Conservation (phyloP, 257 asterid genomes). For the Catharanthus roseus region DNA sequence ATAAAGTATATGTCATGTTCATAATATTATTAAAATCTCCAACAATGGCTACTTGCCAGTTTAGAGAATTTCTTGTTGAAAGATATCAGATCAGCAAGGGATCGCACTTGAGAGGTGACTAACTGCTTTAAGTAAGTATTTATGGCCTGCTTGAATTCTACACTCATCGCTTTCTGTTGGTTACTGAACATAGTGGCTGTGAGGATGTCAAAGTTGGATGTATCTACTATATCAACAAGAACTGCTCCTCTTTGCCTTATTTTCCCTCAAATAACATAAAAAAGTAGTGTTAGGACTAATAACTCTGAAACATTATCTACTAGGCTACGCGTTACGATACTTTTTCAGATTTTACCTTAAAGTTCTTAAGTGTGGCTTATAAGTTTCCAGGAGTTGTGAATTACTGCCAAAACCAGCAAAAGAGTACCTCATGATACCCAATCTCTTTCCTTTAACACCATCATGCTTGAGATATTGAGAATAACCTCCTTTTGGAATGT, state of each 20-base stretch:
- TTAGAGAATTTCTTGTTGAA: slow-evolving; percentile 31
- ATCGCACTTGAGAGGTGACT: slow-evolving; percentile 33
- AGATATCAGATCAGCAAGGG: slow-evolving; percentile 34
- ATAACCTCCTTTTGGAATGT: slow-evolving; percentile 41
- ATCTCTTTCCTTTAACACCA: slow-evolving; percentile 42
- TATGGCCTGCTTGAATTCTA: slow-evolving; percentile 37
- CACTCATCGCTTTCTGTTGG: slow-evolving; percentile 17
- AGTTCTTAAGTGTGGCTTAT: slow-evolving; percentile 24
- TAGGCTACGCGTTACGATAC: background rate
- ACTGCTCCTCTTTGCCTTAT: slow-evolving; percentile 36
- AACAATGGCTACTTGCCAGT: too few species aligned
- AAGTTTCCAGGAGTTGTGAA: slow-evolving; percentile 10
- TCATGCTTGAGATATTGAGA: slow-evolving; percentile 32
- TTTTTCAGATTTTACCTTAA: slow-evolving; percentile 22
- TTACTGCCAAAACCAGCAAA: slow-evolving; percentile 17
- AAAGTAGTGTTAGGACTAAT: background rate
- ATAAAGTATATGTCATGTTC: too few species aligned
- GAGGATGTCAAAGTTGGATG: slow-evolving; percentile 20
- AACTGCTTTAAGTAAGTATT: slow-evolving; percentile 35
- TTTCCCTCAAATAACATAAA: background rate
- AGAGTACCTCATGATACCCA: slow-evolving; percentile 35
- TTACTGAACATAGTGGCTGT: slow-evolving; percentile 13
- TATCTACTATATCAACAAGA: slow-evolving; percentile 30
- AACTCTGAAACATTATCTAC: background rate
- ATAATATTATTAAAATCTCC: too few species aligned